These are phyloP conservation scores for Hexamita inflata DNA, from an alignment of 208 protist species.

Conservation along the genomic window DNA sequence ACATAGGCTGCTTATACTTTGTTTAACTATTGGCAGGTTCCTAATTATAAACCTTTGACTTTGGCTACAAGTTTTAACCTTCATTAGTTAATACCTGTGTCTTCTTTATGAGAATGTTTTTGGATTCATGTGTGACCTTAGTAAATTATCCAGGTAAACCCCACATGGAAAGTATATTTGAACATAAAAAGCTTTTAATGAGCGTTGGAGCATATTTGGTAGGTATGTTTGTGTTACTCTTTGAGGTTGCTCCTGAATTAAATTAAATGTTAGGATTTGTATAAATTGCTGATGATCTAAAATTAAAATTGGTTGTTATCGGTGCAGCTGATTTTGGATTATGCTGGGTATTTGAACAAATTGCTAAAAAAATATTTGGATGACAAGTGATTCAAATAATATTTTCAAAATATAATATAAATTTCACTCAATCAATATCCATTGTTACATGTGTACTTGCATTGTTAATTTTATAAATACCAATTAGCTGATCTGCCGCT, in stretches of 20 bases:
- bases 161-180: background rate
- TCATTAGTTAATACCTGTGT: constrained; percentile 9
- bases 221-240: background rate
- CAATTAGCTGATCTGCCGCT: constrained; percentile 83
- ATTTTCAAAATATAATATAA: too few species aligned
- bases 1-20: background rate
- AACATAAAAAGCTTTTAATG: background rate
- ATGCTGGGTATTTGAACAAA: background rate
- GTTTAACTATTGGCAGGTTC: background rate
- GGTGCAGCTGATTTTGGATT: background rate
- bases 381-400: background rate
- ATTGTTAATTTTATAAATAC: constrained; percentile 98
- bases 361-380: background rate
- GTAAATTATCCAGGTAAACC: constrained; percentile 23
- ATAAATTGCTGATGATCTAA: background rate
- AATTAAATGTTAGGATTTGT: background rate
- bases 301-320: background rate
- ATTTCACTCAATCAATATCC: too few species aligned
- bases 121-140: constrained; percentile 1
- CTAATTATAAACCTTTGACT: background rate
- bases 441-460: constrained; percentile 76
- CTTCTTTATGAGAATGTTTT: constrained; percentile 3
- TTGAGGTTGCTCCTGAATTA: background rate
- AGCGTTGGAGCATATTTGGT: background rate
- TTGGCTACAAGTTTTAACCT: background rate